Evolutionary conservation across 805 yeast species (phyloP), one percentile per base, ranked within the genome.

Genomic region (Candida maesae): DNA sequence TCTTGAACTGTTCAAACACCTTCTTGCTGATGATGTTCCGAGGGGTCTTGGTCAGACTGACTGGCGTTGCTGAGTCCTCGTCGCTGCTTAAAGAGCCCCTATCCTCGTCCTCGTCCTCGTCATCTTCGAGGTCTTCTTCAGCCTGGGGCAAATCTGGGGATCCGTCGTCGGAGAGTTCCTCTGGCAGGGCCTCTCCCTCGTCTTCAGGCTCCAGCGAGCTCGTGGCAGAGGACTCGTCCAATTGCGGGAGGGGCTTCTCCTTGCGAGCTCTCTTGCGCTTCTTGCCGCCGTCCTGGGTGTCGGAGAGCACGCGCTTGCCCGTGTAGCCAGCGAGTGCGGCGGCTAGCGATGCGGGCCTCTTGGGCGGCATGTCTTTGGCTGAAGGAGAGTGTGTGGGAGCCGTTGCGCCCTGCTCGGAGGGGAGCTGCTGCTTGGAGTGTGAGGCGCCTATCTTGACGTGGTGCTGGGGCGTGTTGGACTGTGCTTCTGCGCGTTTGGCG

Each of bases 401-500:
- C 4, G 12, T 8, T 2, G 20, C 35, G 36, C 34, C 41, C 41
- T 26, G 37, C 8, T 39, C 5, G 17, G 45, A 42, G 33, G 40
- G 33, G 26, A 26, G 33, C 18, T 26, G 29, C 29, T 35, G 41
- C 32, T 34, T 38, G 19, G 46, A 35, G 33, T 35, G 31, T 31
- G 42, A 13, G 27, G 43, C 38, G 29, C 59, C 56, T 17, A 57
- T 54, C 33, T 38, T 55, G 41, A 73, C 69, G 60, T 79, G 83
- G 46, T 68, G 64, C 4, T 74, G 60, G 1, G 79, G 81, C 53
- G 60, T 69, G 35, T 65, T 54, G 15, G 69, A 55, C 12, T 67
- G 66, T 16, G 67, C 63, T 55, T 77, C 84, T 6, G 79, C 75
- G 39, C 64, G 64, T 47, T 70, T 75, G 13, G 86, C 89, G 4